Evolutionary conservation across 1,284 basidiomycete genomes (phyloP).

Genomic region (Sanghuangporus baumii): DNA sequence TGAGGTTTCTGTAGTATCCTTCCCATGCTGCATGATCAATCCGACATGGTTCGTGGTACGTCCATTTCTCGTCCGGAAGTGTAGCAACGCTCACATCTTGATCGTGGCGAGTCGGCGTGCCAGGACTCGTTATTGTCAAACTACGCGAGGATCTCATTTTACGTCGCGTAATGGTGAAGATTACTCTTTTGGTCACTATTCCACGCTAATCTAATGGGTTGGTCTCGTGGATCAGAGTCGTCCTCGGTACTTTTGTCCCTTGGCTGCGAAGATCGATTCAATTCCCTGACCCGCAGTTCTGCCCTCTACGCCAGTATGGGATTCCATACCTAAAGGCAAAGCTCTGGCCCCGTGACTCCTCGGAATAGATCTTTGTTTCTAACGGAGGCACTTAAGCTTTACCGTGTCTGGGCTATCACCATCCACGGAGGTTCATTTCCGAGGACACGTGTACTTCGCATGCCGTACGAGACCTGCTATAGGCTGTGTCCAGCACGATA

Average conservation of each 20-base stretch:
- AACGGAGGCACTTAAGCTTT: background rate
- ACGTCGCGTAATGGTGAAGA: background rate
- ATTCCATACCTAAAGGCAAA: background rate
- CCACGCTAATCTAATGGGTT: background rate
- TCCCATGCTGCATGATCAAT: too few relatives aligned
- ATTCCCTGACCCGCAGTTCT: too few relatives aligned
- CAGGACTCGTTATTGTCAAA: background rate
- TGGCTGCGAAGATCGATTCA: background rate
- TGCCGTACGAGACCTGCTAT: background rate
- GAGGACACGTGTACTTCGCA: slow-evolving; percentile 11
- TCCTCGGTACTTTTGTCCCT: background rate
- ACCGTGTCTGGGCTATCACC: background rate
- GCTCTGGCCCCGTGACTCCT: background rate
- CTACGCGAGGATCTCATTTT: slow-evolving; percentile 9
- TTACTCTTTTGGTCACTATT: background rate
- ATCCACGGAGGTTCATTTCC: background rate
- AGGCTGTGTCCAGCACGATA: background rate
- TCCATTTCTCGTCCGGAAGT: too few relatives aligned
- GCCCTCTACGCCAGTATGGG: background rate
- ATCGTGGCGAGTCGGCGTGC: background rate
- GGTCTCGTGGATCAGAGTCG: slow-evolving; percentile 6
- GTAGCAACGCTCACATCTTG: background rate
- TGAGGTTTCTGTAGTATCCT: background rate
- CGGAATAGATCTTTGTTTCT: background rate
- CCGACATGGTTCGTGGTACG: too few relatives aligned